Conservation (phyloP, 1,284 basidiomycete species). For the Caloboletus inedulis region DNA sequence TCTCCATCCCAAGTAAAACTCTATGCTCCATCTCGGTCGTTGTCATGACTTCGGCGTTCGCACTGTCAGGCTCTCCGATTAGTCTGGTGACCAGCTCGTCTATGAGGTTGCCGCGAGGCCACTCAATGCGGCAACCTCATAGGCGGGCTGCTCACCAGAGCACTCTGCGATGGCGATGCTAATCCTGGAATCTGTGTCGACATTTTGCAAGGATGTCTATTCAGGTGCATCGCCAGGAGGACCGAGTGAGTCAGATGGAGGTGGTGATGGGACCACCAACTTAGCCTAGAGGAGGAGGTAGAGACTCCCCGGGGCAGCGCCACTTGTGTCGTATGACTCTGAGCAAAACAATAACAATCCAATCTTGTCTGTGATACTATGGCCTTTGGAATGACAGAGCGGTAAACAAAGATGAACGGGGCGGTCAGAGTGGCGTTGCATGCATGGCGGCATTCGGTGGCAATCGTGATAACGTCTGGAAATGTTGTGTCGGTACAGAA, state of each 20-base stretch:
- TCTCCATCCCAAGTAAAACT: conserved; percentile 62
- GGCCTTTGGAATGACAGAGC: too few relatives aligned
- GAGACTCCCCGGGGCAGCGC: conserved; percentile 38
- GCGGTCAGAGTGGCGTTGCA: too few relatives aligned
- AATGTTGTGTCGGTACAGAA: too few relatives aligned
- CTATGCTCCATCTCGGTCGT: conserved; percentile 49
- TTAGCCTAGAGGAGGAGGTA: conserved; percentile 23
- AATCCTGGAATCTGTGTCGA: conserved; percentile 28
- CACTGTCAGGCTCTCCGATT: conserved; percentile 21
- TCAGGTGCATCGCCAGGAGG: conserved; percentile 46
- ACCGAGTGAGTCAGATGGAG: conserved; percentile 37
- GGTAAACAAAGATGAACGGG: too few relatives aligned
- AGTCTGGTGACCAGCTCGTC: too few relatives aligned
- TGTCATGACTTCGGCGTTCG: conserved; percentile 64
- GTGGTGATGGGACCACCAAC: conserved; percentile 24
- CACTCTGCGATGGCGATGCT: conserved; percentile 27
- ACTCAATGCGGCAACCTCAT: too few relatives aligned
- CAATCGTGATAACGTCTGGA: too few relatives aligned
- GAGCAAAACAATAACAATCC: too few relatives aligned
- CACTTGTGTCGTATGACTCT: conserved; percentile 78
- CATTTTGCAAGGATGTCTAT: conserved; percentile 34
- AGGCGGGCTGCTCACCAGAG: too few relatives aligned
- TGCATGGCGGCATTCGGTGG: too few relatives aligned
- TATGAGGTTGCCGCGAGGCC: too few relatives aligned
- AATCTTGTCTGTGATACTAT: too few relatives aligned